Conservation (phyloP, 306 rosid species). For the Medicago lupulina region DNA sequence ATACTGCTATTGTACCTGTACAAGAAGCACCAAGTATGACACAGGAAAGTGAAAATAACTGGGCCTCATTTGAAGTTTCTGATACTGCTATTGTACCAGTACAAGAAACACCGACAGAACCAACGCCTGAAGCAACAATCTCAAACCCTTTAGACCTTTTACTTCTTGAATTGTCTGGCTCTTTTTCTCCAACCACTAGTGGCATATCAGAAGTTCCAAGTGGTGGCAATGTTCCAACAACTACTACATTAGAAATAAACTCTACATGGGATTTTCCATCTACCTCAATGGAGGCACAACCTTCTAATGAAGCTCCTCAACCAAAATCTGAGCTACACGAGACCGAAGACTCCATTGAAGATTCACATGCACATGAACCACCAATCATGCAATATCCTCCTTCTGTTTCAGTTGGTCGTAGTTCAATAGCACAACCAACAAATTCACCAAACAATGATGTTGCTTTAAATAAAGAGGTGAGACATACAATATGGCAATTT, state of each 20-base stretch:
- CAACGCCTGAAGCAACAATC: conserved; percentile 46
- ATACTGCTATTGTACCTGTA: conserved; percentile 28
- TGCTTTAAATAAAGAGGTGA: conserved; percentile 58
- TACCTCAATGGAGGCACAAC: conserved; percentile 40
- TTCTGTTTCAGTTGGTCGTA: conserved; percentile 24
- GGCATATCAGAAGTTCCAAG: neutral
- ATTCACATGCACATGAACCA: conserved; percentile 39
- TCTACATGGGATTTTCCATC: conserved; percentile 45
- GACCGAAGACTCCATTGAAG: conserved; percentile 2
- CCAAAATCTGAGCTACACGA: conserved; percentile 38
- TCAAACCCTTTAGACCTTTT: conserved; percentile 65
- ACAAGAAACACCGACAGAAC: conserved; percentile 34
- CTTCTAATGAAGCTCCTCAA: conserved; percentile 42
- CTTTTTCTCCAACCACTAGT: conserved; percentile 42
- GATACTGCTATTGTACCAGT: neutral
- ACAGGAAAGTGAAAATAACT: conserved; percentile 48
- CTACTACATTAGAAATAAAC: conserved; percentile 36
- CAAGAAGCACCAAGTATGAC: conserved; percentile 47
- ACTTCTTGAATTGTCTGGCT: conserved; percentile 63
- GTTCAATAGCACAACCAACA: conserved; percentile 43
- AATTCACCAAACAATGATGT: conserved; percentile 33
- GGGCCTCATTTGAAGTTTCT: conserved; percentile 57
- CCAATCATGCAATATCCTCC: conserved; percentile 48
- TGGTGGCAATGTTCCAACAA: conserved; percentile 40
- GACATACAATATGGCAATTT: neutral